Conservation (phyloP, 768 basidiomycete species). For the Auricularia auricula-judae region DNA sequence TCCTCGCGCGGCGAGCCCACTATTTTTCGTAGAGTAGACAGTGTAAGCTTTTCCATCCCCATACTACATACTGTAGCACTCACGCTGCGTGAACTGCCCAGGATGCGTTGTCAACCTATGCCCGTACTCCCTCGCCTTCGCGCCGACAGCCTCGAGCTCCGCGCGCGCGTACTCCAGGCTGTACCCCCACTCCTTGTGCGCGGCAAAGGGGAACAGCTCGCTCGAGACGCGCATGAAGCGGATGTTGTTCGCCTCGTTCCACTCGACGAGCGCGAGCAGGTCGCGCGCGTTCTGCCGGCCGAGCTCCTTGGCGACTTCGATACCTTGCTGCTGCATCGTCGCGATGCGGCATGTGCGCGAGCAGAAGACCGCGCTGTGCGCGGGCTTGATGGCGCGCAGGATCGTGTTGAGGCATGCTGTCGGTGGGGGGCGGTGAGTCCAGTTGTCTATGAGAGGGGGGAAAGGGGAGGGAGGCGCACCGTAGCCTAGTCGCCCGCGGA, state of each 20-base stretch:
- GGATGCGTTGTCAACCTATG: constrained; percentile 83
- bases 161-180: constrained; percentile 61
- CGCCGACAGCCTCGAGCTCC: constrained; percentile 46
- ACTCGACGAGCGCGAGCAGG: constrained; percentile 63
- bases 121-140: constrained; percentile 54
- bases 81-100: constrained; percentile 64
- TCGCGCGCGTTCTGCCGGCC: constrained; percentile 68
- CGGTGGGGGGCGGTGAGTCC: constrained; percentile 28
- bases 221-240: constrained; percentile 84
- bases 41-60: not conserved
- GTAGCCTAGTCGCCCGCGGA: constrained; percentile 51
- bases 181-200: constrained; percentile 73
- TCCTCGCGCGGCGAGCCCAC: constrained; percentile 66
- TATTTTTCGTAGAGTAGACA: constrained; percentile 15
- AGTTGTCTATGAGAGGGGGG: not conserved
- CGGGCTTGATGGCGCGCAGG: constrained; percentile 57
- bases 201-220: constrained; percentile 89
- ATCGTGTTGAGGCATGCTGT: constrained; percentile 82
- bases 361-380: constrained; percentile 52
- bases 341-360: constrained; percentile 44
- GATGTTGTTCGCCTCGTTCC: constrained; percentile 84
- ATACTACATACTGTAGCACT: not conserved
- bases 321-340: constrained; percentile 68
- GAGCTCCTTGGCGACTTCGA: constrained; percentile 73
- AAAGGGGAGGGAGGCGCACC: not conserved